Evolutionary conservation across 257 asterid genomes (phyloP), one percentile per base, ranked within the genome.

Genomic region (Catharanthus roseus): DNA sequence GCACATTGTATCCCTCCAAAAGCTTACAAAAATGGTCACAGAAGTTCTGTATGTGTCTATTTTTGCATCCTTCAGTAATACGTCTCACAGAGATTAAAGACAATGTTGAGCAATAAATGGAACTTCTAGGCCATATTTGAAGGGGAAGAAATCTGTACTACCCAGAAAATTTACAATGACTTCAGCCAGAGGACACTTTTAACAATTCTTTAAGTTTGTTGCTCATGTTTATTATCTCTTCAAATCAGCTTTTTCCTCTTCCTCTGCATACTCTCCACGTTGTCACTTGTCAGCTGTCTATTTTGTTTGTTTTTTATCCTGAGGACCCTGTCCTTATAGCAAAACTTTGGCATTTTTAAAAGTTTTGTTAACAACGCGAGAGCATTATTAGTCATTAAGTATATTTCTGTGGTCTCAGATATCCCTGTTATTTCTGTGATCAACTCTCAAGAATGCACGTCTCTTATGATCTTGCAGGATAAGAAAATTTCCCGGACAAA

Each of bases 401-500:
- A 15, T 34, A 33, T 34, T 34, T 34, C 26, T 34, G 18, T 41
- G 10, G 11, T n/a, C 29, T 56, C 1, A 56, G 34, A 24, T 55
- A 24, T 10, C 66, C 65, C 34, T 18, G 62, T 49, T 34, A 62
- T 13, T 34, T 72, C 6, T 49, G 13, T 6, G 36, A n/a, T 23
- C 64, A 50, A 34, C 19, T 1, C 36, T 38, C 24, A 9, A 15
- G n/a, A 16, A 41, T 69, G 70, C 11, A 33, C 49, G 0, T 33
- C 50, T 66, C 23, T 33, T 74, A 49, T 28, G 50, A 54, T 21
- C 50, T 72, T 81, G 74, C 95, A 95, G 99, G 95, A 95, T 95
- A 75, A 85, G 91, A 79, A 95, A 95, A 85, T 95, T 95, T 74
- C 99, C 99, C 24, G 99, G 99, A 61, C 99, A 95, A 86, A 95